These are phyloP conservation scores for Meredithiella fracta DNA, from an alignment of 2,329 filamentous ascomycete genomes.

Conservation along the genomic window DNA sequence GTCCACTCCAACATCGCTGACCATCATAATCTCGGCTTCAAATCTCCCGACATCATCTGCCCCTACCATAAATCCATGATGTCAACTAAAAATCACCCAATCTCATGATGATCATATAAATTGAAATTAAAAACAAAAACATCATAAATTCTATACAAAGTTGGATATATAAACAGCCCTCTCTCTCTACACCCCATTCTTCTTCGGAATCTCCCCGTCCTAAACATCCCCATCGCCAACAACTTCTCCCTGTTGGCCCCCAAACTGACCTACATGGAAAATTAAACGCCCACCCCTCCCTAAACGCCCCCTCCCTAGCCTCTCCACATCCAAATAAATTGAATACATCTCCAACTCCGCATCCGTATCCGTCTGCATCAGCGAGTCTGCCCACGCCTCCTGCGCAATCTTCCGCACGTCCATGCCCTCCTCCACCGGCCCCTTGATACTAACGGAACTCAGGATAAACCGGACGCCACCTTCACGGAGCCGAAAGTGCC, in stretches of 20 bases:
- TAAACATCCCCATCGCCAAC: constrained; percentile 22
- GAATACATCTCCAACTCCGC: constrained; percentile 8
- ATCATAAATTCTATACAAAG: neutral
- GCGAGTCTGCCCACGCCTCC: constrained; percentile 17
- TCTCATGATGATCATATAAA: neutral
- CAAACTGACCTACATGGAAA: constrained; percentile 26
- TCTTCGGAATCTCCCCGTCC: constrained; percentile 13
- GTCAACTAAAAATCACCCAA: neutral
- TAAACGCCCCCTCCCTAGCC: constrained; percentile 15
- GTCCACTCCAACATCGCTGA: neutral
- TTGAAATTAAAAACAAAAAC: neutral
- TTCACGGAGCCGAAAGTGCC: constrained; percentile 10
- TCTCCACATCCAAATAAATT: constrained; percentile 22
- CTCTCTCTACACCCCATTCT: neutral
- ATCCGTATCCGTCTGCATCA: constrained; percentile 16
- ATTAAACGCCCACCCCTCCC: constrained; percentile 13
- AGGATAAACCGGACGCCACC: constrained; percentile 8
- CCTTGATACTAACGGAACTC: constrained; percentile 4
- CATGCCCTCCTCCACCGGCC: constrained; percentile 9
- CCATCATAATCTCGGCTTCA: neutral
- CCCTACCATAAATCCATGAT: neutral
- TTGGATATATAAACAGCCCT: neutral
- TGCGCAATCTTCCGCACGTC: constrained; percentile 10
- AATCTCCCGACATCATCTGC: neutral
- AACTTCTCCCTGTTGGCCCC: constrained; percentile 21